Evolutionary conservation across 2,329 filamentous ascomycete genomes (phyloP).

Genomic region (Talaromyces albobiverticillius): DNA sequence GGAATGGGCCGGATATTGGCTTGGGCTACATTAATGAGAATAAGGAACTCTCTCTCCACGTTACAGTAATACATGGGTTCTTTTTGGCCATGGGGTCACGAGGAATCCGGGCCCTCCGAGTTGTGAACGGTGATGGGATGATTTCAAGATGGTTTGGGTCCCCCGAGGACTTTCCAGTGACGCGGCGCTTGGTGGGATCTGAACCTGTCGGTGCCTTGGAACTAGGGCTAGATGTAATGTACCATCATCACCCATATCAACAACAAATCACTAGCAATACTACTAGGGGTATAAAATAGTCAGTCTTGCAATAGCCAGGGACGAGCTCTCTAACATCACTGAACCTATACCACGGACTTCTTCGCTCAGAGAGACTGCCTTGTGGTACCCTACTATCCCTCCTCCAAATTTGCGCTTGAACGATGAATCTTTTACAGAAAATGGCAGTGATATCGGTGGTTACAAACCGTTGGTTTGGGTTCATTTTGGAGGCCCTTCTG

Average conservation of each 20-base stretch:
- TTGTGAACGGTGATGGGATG: not conserved
- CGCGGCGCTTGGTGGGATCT: conserved; percentile 3
- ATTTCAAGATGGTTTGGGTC: conserved; percentile 11
- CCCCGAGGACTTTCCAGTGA: conserved; percentile 6
- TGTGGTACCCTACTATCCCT: conserved; percentile 10
- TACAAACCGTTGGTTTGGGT: conserved; percentile 6
- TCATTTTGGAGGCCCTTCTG: conserved; percentile 9
- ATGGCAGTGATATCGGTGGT: not conserved
- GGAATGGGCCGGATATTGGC: conserved; percentile 2
- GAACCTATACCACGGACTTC: not conserved
- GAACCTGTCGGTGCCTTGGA: not conserved
- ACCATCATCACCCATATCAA: not conserved
- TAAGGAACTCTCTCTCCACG: not conserved
- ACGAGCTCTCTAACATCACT: not conserved
- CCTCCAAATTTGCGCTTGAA: conserved; percentile 2
- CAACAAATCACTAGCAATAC: not conserved
- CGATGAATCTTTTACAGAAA: not conserved
- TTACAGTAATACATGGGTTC: conserved; percentile 4
- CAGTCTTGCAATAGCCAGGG: not conserved
- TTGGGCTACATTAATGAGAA: conserved; percentile 1
- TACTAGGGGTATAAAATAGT: conserved; percentile 12
- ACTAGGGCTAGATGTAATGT: conserved; percentile 8
- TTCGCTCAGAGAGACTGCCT: conserved; percentile 3
- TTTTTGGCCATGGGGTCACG: conserved; percentile 10
- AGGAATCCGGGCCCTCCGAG: conserved; percentile 12